A percentile compares a stretch with the other conserved stretches of the same genome.
Conservation (phyloP, 805 yeast genomes). For the Alloascoidea hylecoeti region DNA sequence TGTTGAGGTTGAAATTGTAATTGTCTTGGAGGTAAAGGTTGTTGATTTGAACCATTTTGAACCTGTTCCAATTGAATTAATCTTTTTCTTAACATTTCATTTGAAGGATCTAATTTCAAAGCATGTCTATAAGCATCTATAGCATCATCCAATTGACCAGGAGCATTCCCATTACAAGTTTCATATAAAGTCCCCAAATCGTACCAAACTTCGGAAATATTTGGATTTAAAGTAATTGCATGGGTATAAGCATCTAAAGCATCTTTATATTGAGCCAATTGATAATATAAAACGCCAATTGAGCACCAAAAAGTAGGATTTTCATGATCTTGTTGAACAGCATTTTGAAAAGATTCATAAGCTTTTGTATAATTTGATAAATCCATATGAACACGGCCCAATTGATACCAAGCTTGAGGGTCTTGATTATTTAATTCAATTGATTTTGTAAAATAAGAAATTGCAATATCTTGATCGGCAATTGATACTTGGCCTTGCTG, state of each 20-base stretch:
- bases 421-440: conserved; percentile 81
- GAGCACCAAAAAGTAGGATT: conserved; percentile 98
- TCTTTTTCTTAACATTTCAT: conserved; percentile 88
- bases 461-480: conserved; percentile 74
- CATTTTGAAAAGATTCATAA: conserved; percentile 96
- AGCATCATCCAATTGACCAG: conserved; percentile 91
- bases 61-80: conserved; percentile 51
- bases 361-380: conserved; percentile 90
- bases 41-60: not conserved
- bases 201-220: conserved; percentile 96
- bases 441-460: conserved; percentile 71
- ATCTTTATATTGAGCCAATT: conserved; percentile 90
- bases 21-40: not conserved
- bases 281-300: conserved; percentile 91
- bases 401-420: conserved; percentile 94
- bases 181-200: conserved; percentile 95
- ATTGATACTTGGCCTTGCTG: conserved; percentile 46
- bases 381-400: conserved; percentile 95
- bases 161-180: conserved; percentile 92
- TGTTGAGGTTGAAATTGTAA: not conserved
- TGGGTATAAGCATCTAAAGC: conserved; percentile 96
- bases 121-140: conserved; percentile 96
- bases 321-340: conserved; percentile 90
- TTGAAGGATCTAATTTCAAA: conserved; percentile 85
- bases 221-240: conserved; percentile 91